Percentiles rank a stretch among this genome's conserved stretches.
phyloP scores from a whole-genome alignment of 2,329 filamentous ascomycete genomes.

The Colletotrichum sp. region DNA sequence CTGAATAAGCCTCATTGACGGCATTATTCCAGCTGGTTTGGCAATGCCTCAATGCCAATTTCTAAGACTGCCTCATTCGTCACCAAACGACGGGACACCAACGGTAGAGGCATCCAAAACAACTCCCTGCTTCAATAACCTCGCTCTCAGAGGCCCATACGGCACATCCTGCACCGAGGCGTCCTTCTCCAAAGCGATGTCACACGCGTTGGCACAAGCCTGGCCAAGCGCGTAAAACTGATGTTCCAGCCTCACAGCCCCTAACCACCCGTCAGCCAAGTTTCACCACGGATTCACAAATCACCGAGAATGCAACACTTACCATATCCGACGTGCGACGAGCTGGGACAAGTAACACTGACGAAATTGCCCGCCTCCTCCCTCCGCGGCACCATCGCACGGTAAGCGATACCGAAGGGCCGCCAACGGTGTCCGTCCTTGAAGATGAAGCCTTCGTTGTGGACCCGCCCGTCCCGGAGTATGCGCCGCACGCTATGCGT shows the following conservation, averaged over 20 bases:
- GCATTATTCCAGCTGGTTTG: background rate
- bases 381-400: conserved; percentile 13
- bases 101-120: background rate
- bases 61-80: background rate
- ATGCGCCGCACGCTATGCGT: conserved; percentile 27
- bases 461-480: conserved; percentile 22
- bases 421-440: conserved; percentile 23
- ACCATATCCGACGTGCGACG: conserved; percentile 21
- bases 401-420: conserved; percentile 21
- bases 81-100: background rate
- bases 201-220: conserved; percentile 11
- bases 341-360: conserved; percentile 18
- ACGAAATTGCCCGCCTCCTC: conserved; percentile 19
- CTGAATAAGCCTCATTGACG: background rate
- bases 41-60: background rate
- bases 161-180: background rate
- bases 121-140: background rate
- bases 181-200: conserved; percentile 10
- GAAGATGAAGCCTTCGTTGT: conserved; percentile 28
- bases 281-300: background rate
- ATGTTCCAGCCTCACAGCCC: conserved; percentile 13
- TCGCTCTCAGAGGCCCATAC: background rate
- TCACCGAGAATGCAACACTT: background rate
- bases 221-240: conserved; percentile 14
- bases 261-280: background rate